Evolutionary conservation across 257 asterid species (phyloP).

Genomic region (Plantago ovata): DNA sequence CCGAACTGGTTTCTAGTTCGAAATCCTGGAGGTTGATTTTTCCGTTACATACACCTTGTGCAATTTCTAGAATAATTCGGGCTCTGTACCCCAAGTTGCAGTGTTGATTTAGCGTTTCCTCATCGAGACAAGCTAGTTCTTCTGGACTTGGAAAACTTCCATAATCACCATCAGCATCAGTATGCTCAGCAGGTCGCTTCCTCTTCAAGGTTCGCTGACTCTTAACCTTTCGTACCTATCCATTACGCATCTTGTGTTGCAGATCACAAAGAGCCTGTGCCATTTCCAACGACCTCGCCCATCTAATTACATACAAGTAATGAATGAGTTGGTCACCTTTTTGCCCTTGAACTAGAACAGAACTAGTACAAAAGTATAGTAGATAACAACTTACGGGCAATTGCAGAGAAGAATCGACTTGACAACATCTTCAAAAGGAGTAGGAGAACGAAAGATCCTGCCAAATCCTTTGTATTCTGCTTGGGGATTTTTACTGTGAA

Average conservation of each 20-base stretch:
- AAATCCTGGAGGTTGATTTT: conserved; percentile 15
- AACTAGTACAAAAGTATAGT: too few species aligned
- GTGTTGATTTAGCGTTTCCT: conserved; percentile 5
- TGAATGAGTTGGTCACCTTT: too few species aligned
- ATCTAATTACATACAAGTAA: too few species aligned
- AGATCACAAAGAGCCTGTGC: conserved; percentile 39
- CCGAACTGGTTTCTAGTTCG: too few species aligned
- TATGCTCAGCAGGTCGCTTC: too few species aligned
- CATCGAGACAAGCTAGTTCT: conserved; percentile 33
- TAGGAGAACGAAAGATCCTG: conserved; percentile 46
- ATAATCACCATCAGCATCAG: too few species aligned
- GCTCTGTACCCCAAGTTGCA: conserved; percentile 39
- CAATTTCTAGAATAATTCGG: conserved; percentile 19
- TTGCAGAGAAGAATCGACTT: conserved; percentile 44
- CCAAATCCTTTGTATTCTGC: conserved; percentile 40
- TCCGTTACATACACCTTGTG: conserved; percentile 23
- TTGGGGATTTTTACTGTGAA: conserved; percentile 29
- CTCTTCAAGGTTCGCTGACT: too few species aligned
- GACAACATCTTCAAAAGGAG: conserved; percentile 49
- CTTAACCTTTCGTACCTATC: too few species aligned
- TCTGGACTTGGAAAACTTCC: conserved; percentile 35
- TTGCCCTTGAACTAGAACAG: too few species aligned
- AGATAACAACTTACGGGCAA: conserved; percentile 38
- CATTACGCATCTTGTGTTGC: conserved; percentile 21
- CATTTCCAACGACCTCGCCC: conserved; percentile 35